Percentiles rank a stretch among this genome's conserved stretches.
Conservation (phyloP, 2,329 filamentous ascomycete genomes). For the Xylaria sp. region DNA sequence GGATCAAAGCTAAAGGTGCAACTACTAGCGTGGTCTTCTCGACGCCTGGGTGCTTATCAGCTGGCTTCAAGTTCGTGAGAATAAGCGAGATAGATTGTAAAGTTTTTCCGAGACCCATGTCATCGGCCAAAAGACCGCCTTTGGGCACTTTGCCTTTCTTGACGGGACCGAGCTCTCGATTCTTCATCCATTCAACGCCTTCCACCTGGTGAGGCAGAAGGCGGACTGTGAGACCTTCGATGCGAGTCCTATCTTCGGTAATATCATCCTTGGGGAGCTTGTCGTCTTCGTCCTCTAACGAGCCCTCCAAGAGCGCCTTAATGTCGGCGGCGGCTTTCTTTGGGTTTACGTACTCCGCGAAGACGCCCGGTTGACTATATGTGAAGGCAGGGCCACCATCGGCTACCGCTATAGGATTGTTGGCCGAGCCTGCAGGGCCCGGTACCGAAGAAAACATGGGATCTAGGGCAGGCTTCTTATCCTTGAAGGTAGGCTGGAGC, state of each 20-base stretch:
- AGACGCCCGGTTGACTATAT: conserved; percentile 56
- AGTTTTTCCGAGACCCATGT: conserved; percentile 98
- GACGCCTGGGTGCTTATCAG: conserved; percentile 67
- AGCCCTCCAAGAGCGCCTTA: conserved; percentile 84
- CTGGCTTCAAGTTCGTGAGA: conserved; percentile 80
- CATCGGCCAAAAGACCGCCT: conserved; percentile 94
- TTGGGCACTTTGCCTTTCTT: conserved; percentile 87
- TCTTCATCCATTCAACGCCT: conserved; percentile 93
- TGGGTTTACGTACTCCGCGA: conserved; percentile 74
- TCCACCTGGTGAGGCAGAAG: conserved; percentile 94
- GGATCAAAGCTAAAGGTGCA: conserved; percentile 91
- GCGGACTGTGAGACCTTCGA: conserved; percentile 87
- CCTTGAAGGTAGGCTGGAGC: conserved; percentile 58
- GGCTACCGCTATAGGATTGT: conserved; percentile 48
- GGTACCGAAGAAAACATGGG: conserved; percentile 61
- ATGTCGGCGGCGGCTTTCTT: conserved; percentile 79
- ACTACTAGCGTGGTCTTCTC: conserved; percentile 89
- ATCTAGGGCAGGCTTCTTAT: conserved; percentile 59
- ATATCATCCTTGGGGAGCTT: conserved; percentile 60
- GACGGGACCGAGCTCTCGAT: conserved; percentile 86
- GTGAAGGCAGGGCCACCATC: conserved; percentile 45
- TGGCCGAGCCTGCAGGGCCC: conserved; percentile 44
- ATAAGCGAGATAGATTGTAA: conserved; percentile 92
- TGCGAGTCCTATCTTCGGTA: conserved; percentile 64
- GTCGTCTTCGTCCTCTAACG: conserved; percentile 77